Evolutionary conservation across 2,329 filamentous ascomycete species (phyloP), one percentile per base, ranked within the genome.

Genomic region (Hyphodiscus sp.): DNA sequence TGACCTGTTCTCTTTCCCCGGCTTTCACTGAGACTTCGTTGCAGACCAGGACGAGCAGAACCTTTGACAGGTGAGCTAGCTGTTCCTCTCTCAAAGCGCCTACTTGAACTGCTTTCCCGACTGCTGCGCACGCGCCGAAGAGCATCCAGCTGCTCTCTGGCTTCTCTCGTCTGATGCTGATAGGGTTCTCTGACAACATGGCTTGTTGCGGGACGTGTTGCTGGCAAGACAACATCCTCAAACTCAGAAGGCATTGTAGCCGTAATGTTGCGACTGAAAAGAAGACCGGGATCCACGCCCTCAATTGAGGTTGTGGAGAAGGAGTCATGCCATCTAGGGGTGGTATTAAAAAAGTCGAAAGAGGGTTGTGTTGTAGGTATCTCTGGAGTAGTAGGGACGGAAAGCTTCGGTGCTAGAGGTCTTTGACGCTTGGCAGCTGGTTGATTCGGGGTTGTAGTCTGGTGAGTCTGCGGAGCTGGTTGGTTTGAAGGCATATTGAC

Each of bases 281-380:
- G 68, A 16, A 85, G 69, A 8, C 79, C 81, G 1, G 82, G 82
- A 59, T 85, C 74, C 6, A 85, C 80, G n/a, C 73, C 77, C 8
- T 73, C 72, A 26, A 67, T 70, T 6, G 74, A 70, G 46, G 69
- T 73, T 41, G 74, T 71, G 20, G 73, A 70, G 59, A 83, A 83
- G 0, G 76, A 71, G 55, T 81, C 74, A 9, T 80, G 77, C 33
- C 69, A 64, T 41, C 68, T 65, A 20, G 71, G 68, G 8, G 69
- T 61, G 43, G 66, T 67, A 48, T 66, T 69, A 19, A 71, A 71
- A 23, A 72, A 71, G 20, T 73, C 70, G 42, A 75, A 67, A 38
- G 65, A 63, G 10, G 74, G 66, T 48, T 73, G 67, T 15, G 73
- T 64, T 11, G 74, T 73, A 57, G 80, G 80, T 13, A 58, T 41